Conservation (phyloP, 2,329 filamentous ascomycete genomes). For the Truncatella angustata region DNA sequence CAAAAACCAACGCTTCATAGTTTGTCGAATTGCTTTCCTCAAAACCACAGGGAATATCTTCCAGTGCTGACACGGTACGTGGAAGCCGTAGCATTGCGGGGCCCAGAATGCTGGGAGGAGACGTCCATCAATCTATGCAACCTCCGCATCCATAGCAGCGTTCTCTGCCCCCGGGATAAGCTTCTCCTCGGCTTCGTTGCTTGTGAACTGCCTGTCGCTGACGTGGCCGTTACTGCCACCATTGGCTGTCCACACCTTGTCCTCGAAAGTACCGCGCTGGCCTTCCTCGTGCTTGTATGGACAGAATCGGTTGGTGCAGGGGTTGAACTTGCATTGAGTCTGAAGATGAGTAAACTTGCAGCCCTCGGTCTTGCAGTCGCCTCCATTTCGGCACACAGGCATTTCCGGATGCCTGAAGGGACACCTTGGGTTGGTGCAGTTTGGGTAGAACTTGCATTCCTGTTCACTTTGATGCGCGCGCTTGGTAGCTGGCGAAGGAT, state of each 20-base stretch:
- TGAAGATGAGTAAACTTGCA: constrained; percentile 91
- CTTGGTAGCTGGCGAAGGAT: constrained; percentile 86
- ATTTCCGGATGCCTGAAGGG: constrained; percentile 86
- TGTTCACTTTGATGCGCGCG: constrained; percentile 76
- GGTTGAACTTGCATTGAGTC: constrained; percentile 85
- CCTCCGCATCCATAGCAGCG: constrained; percentile 35
- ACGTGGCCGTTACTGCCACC: constrained; percentile 61
- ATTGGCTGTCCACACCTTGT: constrained; percentile 86
- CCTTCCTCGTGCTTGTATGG: constrained; percentile 88
- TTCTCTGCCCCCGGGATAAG: constrained; percentile 58
- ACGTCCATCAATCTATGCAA: too few species aligned
- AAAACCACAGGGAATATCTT: too few species aligned
- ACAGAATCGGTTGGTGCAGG: constrained; percentile 86
- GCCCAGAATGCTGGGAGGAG: too few species aligned
- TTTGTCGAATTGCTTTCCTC: too few species aligned
- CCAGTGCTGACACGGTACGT: too few species aligned
- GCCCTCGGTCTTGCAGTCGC: constrained; percentile 74
- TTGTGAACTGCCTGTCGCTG: constrained; percentile 85
- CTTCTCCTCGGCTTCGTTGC: constrained; percentile 66
- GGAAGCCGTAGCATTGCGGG: too few species aligned
- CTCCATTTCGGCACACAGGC: constrained; percentile 87
- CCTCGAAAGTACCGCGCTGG: constrained; percentile 78
- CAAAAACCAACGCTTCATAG: too few species aligned
- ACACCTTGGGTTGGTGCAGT: constrained; percentile 85
- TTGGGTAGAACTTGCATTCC: constrained; percentile 88